phyloP scores from a whole-genome alignment of 106 monocot genomes.

The Apostasia ramifera region DNA sequence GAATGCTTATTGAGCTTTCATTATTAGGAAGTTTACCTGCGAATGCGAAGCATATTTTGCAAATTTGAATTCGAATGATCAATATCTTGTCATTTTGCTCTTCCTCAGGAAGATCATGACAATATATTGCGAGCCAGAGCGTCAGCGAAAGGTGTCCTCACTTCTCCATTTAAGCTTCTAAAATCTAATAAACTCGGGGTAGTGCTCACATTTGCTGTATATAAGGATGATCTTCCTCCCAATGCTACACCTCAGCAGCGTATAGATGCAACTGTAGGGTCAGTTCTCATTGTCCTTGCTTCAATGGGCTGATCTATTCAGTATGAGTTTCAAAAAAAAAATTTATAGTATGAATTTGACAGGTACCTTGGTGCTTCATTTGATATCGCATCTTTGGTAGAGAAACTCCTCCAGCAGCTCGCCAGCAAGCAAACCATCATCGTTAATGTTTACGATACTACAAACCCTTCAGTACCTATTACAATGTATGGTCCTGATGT shows the following conservation, averaged over 20 bases:
- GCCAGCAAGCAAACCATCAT: constrained; percentile 81
- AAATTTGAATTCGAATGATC: too few species aligned
- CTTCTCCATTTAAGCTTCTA: constrained; percentile 76
- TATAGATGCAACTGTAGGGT: constrained; percentile 66
- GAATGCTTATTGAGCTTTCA: neutral
- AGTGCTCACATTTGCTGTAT: constrained; percentile 78
- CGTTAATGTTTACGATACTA: constrained; percentile 80
- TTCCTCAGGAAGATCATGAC: constrained; percentile 62
- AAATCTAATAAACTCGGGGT: constrained; percentile 84
- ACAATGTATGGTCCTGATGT: constrained; percentile 78
- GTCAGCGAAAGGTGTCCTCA: constrained; percentile 77
- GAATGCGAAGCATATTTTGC: too few species aligned
- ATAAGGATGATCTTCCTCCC: constrained; percentile 54
- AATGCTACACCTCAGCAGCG: constrained; percentile 49
- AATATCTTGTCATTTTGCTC: neutral
- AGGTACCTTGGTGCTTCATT: constrained; percentile 90
- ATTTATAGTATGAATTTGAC: neutral
- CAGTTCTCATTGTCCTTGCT: neutral
- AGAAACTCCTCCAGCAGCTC: constrained; percentile 79
- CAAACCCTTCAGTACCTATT: constrained; percentile 46
- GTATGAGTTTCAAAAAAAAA: neutral
- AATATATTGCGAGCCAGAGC: constrained; percentile 75
- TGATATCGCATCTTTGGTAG: constrained; percentile 84
- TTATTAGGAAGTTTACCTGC: neutral
- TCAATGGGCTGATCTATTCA: neutral